These are phyloP conservation scores for Cladosporium colombiae DNA, from an alignment of 2,329 filamentous ascomycete genomes.

Conservation along the genomic window DNA sequence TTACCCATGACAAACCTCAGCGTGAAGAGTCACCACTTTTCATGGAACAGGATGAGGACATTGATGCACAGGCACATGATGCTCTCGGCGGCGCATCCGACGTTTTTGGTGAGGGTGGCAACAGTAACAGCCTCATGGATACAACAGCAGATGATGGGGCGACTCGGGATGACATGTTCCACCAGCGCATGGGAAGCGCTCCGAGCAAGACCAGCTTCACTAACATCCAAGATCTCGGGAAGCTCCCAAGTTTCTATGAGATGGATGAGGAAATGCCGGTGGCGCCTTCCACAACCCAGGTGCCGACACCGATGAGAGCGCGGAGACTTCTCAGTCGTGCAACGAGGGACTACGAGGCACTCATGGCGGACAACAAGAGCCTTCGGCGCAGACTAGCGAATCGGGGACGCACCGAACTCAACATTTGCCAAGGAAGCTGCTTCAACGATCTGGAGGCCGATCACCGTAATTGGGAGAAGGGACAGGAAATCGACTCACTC, in stretches of 20 bases:
- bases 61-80: background rate
- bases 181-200: background rate
- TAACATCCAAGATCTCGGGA: background rate
- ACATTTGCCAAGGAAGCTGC: background rate
- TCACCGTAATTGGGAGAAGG: background rate
- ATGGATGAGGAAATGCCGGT: background rate
- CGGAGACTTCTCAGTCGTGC: background rate
- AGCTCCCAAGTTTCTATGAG: background rate
- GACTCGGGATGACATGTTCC: background rate
- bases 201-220: background rate
- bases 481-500: background rate
- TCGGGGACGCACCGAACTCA: background rate
- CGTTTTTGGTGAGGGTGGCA: background rate
- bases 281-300: background rate
- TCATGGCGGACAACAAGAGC: background rate
- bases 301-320: background rate
- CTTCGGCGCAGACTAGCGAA: background rate
- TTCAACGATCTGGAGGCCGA: background rate
- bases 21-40: background rate
- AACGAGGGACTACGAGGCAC: background rate
- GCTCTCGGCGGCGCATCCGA: background rate
- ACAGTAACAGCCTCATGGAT: background rate
- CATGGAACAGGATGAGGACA: background rate
- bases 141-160: background rate
- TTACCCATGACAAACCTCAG: background rate